Evolutionary conservation across 1,284 basidiomycete genomes (phyloP).

Genomic region (Exobasidium cylindrosporum): DNA sequence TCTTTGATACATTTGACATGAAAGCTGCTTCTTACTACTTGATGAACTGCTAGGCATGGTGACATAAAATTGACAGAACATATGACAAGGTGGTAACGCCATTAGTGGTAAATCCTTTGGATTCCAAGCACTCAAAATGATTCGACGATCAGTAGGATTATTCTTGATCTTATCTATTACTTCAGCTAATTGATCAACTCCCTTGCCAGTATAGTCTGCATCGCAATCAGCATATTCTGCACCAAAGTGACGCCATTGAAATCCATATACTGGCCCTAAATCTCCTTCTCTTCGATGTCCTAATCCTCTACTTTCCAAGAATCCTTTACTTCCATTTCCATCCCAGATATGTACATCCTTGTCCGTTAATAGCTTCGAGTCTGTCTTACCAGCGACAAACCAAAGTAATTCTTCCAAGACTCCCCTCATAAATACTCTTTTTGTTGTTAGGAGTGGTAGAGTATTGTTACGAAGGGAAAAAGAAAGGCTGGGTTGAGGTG

Average conservation of each 20-base stretch:
- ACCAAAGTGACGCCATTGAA: conserved; percentile 98
- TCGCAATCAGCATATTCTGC: conserved; percentile 81
- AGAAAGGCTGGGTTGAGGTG: conserved; percentile 41
- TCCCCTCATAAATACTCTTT: conserved; percentile 85
- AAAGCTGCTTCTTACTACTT: conserved; percentile 59
- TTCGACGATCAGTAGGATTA: conserved; percentile 91
- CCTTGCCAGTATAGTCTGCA: conserved; percentile 72
- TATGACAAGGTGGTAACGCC: conserved; percentile 97
- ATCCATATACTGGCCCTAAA: conserved; percentile 93
- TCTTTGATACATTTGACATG: conserved; percentile 96
- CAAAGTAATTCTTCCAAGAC: conserved; percentile 93
- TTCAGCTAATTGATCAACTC: conserved; percentile 87
- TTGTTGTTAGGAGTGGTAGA: conserved; percentile 89
- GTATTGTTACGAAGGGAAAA: conserved; percentile 40
- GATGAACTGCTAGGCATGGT: conserved; percentile 68
- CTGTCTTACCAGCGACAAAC: conserved; percentile 85
- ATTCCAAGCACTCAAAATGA: conserved; percentile 95
- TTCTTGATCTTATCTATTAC: conserved; percentile 88
- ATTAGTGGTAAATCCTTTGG: conserved; percentile 87
- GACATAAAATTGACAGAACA: conserved; percentile 98
- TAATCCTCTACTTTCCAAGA: conserved; percentile 79
- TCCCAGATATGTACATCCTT: conserved; percentile 96
- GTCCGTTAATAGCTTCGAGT: conserved; percentile 72
- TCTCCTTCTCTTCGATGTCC: conserved; percentile 83
- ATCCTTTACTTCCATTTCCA: conserved; percentile 85